Base-by-base conservation (phyloP, 139 green algal genomes). In the Spirogloea muscicola region DNA sequence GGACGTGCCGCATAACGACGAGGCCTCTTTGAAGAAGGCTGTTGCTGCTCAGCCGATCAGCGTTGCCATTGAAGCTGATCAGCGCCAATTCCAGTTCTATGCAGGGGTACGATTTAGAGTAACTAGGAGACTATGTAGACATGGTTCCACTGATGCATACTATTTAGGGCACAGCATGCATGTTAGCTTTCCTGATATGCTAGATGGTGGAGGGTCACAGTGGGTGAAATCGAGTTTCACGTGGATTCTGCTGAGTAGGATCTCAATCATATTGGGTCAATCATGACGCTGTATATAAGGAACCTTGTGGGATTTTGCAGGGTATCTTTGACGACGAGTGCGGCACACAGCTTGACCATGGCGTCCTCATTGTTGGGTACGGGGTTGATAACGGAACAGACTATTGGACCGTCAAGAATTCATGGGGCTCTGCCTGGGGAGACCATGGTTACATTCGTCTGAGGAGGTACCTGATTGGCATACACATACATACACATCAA, bases 371-470 rank as follows among this genome's bases (percentile, higher is more conserved):
- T 9, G 92, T 96, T 5, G 94, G 94, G 27, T 99, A 97, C 73
- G 91, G 87, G 71, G 82, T 63, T 13, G 70, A 87, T 25, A 79
- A 85, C 58, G 58, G 51, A 49, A 52, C 39, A 0, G 55, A 49
- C 44, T 98, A 94, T 88, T 98, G 90, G 89, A 88, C 95, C 9
- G 85, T 98, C 2, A 98, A 98, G 85, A 99, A 99, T 86, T 91
- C 82, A 5, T 98, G 94, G 94, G 93, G 94, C 21, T 36, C 38
- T 1, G 41, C 58, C 58, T 97, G 93, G 93, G 93, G 93, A 48
- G 75, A 80, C 9, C 6, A 71, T 2, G 75, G 74, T 27, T 81
- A 70, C 27, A 78, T 81, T 16, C 36, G 57, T 7, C 34, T 81
- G n/a, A 71, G 21, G 10, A 13, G 39, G 21, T 25, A 60, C 18